A percentile compares a stretch with the other conserved stretches of the same genome.
These are phyloP conservation scores for Ogataea nitratoaversa DNA, from an alignment of 805 yeast species.

Conservation along the genomic window DNA sequence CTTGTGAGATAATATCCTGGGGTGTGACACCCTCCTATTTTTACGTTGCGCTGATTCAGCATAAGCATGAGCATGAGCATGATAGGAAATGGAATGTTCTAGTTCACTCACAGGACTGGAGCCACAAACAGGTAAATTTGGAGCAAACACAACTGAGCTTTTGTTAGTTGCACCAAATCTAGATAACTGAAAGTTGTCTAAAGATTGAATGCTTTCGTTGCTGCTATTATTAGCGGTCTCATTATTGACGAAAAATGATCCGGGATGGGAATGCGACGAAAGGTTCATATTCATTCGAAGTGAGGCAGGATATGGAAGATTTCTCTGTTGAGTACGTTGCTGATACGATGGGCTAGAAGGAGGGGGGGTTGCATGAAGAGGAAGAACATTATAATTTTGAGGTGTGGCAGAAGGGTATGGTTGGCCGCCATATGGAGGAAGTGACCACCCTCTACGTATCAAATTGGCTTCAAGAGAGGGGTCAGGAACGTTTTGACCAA, in stretches of 20 bases:
- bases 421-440: not conserved
- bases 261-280: not conserved
- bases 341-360: not conserved
- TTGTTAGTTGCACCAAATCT: no score
- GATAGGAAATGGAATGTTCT: not conserved
- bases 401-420: not conserved
- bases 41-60: not conserved
- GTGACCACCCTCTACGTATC: not conserved
- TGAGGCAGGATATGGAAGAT: not conserved
- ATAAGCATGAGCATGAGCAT: not conserved
- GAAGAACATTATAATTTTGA: not conserved
- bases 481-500: conserved; percentile 6
- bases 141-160: no score
- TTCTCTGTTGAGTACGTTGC: not conserved
- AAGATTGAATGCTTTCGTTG: not conserved
- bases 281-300: no score
- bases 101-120: not conserved
- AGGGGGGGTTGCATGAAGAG: not conserved
- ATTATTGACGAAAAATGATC: not conserved
- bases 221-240: not conserved
- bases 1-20: not conserved
- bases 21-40: not conserved
- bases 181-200: no score
- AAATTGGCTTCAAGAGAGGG: no score
- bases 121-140: not conserved